Base-by-base conservation (phyloP, 108 stramenopile genomes). In the Cyclotella atomus region DNA sequence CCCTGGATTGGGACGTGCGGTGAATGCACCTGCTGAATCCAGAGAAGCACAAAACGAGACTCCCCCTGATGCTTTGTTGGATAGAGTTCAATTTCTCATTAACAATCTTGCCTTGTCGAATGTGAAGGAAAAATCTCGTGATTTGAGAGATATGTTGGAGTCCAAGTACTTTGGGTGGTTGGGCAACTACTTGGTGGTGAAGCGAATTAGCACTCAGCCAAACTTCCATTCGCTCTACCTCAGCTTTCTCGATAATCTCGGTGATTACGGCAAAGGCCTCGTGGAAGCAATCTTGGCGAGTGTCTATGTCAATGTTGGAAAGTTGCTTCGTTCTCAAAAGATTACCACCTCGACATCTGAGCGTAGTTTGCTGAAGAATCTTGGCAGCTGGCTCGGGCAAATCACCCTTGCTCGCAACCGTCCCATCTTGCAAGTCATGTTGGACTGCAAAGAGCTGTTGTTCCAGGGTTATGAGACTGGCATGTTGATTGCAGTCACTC, bases 391-490 rank as follows among this genome's bases (percentile, higher is more conserved):
- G 98, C 87, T 99, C 1, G 99, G 99, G 15, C 96, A 96, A 65
- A 95, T 97, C 57, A 99, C 99, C 28, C 85, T 99, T 25, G 97
- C 98, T 14, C 80, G 97, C 44, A 98, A 99, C 79, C 90, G 93
- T 33, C 99, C 98, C 5, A 94, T 99, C 32, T 77, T 99, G 35
- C 97, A 97, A 73, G 87, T 97, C 32, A 93, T 95, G 89, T 84
- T 99, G 54, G 97, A 99, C 74, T 92, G 98, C 70, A 98, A 98
- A 78, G 97, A 98, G 73, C 88, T 99, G 14, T 81, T 99, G 36
- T 89, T 96, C 59, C 96, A 98, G 78, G 97, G 95, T 20, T 99
- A 98, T 69, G 99, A 99, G 83, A 96, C 96, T 30, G 98, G 98
- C 24, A 89, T 95, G 74, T 85, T 99, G 21, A 97, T 99, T 71